phyloP scores from a whole-genome alignment of 202 grass and related monocot species.

The Panicum virgatum region DNA sequence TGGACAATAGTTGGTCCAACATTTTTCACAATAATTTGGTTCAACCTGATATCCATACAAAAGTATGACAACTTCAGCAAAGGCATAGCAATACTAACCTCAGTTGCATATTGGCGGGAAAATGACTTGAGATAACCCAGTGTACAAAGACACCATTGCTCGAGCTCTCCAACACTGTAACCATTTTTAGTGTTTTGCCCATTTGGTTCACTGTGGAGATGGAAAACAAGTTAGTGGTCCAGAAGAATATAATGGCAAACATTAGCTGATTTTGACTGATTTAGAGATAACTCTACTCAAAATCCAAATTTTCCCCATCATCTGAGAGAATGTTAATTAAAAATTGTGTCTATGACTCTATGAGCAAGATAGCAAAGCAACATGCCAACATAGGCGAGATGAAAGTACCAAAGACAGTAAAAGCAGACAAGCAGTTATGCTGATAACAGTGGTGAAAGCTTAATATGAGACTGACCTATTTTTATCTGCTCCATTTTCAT shows the following conservation, averaged over 20 bases:
- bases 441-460: not conserved
- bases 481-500: slow-evolving; percentile 67
- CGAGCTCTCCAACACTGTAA: slow-evolving; percentile 75
- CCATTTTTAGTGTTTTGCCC: slow-evolving; percentile 44
- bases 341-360: not conserved
- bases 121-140: slow-evolving; percentile 96
- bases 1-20: not conserved
- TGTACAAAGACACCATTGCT: slow-evolving; percentile 95
- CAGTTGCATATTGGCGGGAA: slow-evolving; percentile 92
- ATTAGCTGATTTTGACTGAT: not conserved
- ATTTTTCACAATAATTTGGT: not conserved
- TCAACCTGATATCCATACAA: slow-evolving; percentile 25
- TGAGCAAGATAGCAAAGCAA: not conserved
- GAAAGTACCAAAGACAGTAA: not conserved
- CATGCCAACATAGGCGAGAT: not conserved
- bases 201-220: slow-evolving; percentile 61
- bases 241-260: not conserved
- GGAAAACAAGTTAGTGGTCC: slow-evolving; percentile 3
- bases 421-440: not conserved
- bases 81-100: slow-evolving; percentile 51
- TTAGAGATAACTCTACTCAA: not conserved
- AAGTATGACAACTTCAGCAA: slow-evolving; percentile 16
- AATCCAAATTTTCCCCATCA: not conserved
- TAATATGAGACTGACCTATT: slow-evolving; percentile 51
- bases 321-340: not conserved